Percentiles rank a stretch among this genome's conserved stretches.
Conservation (phyloP, 345 rosid species). For the Geranium rotundifolium region DNA sequence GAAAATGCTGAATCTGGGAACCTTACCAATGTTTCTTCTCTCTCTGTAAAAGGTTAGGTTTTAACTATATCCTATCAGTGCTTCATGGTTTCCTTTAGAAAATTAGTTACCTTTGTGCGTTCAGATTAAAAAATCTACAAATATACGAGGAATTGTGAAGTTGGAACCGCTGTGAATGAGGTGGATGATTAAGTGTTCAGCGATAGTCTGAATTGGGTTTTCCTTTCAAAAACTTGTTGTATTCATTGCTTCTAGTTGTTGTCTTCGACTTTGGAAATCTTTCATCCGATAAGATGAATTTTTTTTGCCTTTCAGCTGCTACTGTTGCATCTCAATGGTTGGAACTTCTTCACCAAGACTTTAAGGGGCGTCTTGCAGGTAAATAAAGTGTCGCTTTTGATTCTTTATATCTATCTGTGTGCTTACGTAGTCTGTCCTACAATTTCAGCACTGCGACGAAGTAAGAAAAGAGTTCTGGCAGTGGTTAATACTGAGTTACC, state of each 20-base stretch:
- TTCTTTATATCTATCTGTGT: not conserved
- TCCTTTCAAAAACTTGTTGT: not conserved
- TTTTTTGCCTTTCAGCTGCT: slow-evolving; percentile 61
- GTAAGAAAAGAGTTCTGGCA: slow-evolving; percentile 76
- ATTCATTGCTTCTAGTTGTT: not conserved
- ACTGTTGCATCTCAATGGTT: slow-evolving; percentile 88
- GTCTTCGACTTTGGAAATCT: slow-evolving; percentile 8
- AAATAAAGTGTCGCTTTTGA: slow-evolving; percentile 1
- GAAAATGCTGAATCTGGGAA: slow-evolving; percentile 30
- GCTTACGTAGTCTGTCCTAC: slow-evolving; percentile 10
- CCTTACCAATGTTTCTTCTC: slow-evolving; percentile 35
- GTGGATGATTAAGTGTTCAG: not conserved
- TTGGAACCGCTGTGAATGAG: not conserved
- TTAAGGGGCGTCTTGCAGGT: slow-evolving; percentile 87
- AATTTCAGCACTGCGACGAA: slow-evolving; percentile 67
- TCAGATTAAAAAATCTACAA: not conserved
- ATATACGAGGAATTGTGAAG: not conserved
- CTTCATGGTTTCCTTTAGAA: not conserved
- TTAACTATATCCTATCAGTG: not conserved
- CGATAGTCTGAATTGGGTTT: not conserved
- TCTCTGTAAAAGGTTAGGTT: slow-evolving; percentile 58
- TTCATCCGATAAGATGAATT: slow-evolving; percentile 14
- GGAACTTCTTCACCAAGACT: slow-evolving; percentile 87
- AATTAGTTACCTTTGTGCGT: not conserved
- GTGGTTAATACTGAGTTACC: slow-evolving; percentile 73